Evolutionary conservation across 106 monocot species (phyloP), one percentile per base, ranked within the genome.

Genomic region (Triglochin maritima): DNA sequence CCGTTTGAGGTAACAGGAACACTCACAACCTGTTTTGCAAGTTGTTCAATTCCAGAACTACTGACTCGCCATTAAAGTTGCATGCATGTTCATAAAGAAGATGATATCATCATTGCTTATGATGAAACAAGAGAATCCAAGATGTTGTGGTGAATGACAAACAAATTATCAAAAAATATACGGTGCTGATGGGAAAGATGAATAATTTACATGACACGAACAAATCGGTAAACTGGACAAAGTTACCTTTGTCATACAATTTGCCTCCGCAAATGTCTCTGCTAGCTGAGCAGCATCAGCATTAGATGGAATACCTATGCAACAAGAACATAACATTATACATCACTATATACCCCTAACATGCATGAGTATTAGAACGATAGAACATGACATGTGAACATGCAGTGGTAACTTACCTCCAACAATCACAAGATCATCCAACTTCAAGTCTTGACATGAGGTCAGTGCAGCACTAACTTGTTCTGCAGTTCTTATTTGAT

Each of bases 201-300:
- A 52, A 52, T 0, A 52, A 52, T 52, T 8, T 52, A 52, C 52
- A 52, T 52, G 52, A 44, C 7, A 52, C 4, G 15, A 47, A 41
- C 17, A 44, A 63, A 8, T 54, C 58, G 5, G 44, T 9, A 6
- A 12, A 16, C 9, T 12, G 5, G 6, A 2, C 5, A 59, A n/a
- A 56, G 7, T 9, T 58, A 89, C 88, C 85, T 85, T 89, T 14
- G 88, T 89, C 61, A 62, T 44, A 51, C 85, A 89, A 53, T 82
- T 82, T 58, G 79, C 71, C 65, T 67, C 82, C 3, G 80, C 82
- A 85, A 89, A 89, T 48, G 78, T 83, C 70, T 89, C 89, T n/a
- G 85, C 86, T 70, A 89, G 89, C 59, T 89, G 89, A 50, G 89
- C 85, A 41, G 83, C 89, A 86, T 86, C 86, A 5, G 83, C 79